Evolutionary conservation across 2,329 filamentous ascomycete species (phyloP).

Genomic region (Fusarium stilboides): DNA sequence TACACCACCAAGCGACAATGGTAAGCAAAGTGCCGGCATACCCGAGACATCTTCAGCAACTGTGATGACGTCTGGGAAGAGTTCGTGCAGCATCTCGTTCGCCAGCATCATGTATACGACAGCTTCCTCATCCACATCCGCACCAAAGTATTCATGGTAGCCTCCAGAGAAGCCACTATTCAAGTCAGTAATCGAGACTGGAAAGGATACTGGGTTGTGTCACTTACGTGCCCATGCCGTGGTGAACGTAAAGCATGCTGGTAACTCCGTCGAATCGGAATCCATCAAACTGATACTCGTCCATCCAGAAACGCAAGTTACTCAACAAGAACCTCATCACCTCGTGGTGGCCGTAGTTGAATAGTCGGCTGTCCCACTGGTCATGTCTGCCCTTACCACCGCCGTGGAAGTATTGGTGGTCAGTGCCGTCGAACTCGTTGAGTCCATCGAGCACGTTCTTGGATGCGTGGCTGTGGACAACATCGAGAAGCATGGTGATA

Average conservation of each 20-base stretch:
- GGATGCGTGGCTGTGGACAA: constrained; percentile 97
- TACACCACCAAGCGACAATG: constrained; percentile 87
- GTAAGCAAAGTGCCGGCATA: constrained; percentile 96
- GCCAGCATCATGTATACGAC: constrained; percentile 96
- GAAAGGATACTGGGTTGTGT: not conserved
- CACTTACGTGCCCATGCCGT: constrained; percentile 94
- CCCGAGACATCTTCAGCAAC: constrained; percentile 98
- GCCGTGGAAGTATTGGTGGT: constrained; percentile 95
- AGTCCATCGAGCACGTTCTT: constrained; percentile 97
- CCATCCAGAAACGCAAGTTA: constrained; percentile 99
- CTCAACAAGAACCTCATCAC: constrained; percentile 96
- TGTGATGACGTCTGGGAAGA: constrained; percentile 91
- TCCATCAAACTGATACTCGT: constrained; percentile 95
- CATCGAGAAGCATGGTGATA: constrained; percentile 90
- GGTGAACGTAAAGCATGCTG: constrained; percentile 96
- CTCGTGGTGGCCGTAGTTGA: constrained; percentile 97
- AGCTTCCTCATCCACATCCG: constrained; percentile 90
- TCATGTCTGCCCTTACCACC: constrained; percentile 89
- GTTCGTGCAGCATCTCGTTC: constrained; percentile 93
- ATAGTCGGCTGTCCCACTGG: constrained; percentile 94
- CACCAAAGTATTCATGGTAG: constrained; percentile 98
- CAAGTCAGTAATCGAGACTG: constrained; percentile 17
- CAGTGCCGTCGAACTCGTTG: constrained; percentile 95
- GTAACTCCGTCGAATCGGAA: constrained; percentile 99
- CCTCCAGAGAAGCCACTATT: constrained; percentile 92